Conservation (phyloP, 495 filamentous ascomycete species). For the Aspergillus heteromorphus region DNA sequence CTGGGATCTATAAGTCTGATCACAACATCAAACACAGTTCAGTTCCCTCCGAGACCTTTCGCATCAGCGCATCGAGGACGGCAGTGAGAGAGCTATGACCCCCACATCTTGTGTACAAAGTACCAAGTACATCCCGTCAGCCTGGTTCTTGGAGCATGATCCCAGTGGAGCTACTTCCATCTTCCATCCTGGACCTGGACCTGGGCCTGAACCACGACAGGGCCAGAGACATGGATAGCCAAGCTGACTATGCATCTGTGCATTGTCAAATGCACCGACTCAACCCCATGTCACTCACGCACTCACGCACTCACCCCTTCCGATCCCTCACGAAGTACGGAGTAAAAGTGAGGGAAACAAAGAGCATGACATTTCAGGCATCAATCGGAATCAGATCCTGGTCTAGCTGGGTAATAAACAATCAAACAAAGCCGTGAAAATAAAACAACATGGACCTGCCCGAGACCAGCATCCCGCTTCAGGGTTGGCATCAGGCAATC, state of each 20-base stretch:
- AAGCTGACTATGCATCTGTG: not conserved
- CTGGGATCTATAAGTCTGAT: not conserved
- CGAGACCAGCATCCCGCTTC: not conserved
- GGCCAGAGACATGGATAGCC: not conserved
- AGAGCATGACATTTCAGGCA: conserved; percentile 1
- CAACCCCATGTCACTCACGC: not conserved
- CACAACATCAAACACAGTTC: not conserved
- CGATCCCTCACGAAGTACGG: too few relatives aligned
- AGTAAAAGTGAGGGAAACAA: not conserved
- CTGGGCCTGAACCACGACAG: not conserved
- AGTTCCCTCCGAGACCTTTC: not conserved
- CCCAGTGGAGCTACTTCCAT: not conserved
- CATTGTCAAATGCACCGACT: not conserved
- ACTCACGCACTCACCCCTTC: too few relatives aligned
- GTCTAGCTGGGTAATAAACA: too few relatives aligned
- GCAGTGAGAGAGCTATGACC: not conserved
- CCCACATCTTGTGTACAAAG: not conserved
- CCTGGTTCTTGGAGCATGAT: not conserved
- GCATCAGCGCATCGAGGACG: not conserved
- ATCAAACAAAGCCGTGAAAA: not conserved
- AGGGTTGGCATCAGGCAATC: conserved; percentile 1
- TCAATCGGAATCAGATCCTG: not conserved
- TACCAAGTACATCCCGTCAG: not conserved
- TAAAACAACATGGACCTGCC: not conserved
- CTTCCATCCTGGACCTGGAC: too few relatives aligned